Base-by-base conservation (phyloP, 441 rosid genomes). In the Bocquillonia castaneifolia region DNA sequence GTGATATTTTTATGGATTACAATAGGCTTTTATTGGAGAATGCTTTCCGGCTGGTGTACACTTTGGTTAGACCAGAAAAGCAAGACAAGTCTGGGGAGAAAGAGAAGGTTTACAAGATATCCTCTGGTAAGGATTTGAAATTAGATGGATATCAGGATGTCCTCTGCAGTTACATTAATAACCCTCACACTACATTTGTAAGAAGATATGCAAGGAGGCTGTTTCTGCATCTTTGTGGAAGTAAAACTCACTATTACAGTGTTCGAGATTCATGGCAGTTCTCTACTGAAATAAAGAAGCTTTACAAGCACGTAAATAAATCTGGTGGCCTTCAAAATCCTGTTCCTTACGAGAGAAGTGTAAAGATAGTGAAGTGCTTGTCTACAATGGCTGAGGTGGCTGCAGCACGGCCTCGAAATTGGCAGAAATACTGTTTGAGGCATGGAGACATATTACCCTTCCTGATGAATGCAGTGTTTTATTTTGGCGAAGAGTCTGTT, bases 121-220 rank as follows among this genome's bases (percentile, higher is more conserved):
- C 87, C 31, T 74, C 90, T 73, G 76, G 79, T 50, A 96, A 90
- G 81, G 98, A 96, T 83, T 79, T 96, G 89, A 96, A 93, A 84
- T 71, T 96, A 76, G 99, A 96, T 67, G 96, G 95, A 69, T 90
- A 91, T 79, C 98, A 96, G 86, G 99, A 96, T 84, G 92, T 89
- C 67, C 93, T 96, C 45, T 96, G 99, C 87, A 90, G 93, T 77
- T 96, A 96, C 78, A 91, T 96, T 76, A 96, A 91, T 74, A 96
- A 96, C 84, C 93, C 97, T 62, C 85, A 90, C 76, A 93, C 99
- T 26, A 81, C 93, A 47, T 96, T 96, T 81, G 93, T 96, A 22
- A 87, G 99, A 81, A 91, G 99, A 83, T 91, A 93, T 77, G 98
- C 99, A 18, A 88, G 99, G 84, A 87, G 98, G 81, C 93, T 96